phyloP scores from a whole-genome alignment of 768 basidiomycete species.

The Jaapia argillacea region DNA sequence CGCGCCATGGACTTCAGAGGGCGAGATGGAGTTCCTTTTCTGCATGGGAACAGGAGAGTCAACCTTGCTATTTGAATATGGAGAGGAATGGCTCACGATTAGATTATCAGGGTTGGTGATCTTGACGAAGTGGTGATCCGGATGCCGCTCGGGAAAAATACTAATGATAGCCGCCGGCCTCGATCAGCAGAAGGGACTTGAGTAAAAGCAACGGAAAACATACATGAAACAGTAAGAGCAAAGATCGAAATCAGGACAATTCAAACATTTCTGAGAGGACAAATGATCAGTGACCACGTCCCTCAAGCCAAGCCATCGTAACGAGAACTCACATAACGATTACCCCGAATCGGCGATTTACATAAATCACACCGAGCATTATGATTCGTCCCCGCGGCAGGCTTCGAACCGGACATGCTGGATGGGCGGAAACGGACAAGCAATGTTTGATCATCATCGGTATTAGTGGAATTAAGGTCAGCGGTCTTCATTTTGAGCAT shows the following conservation, averaged over 20 bases:
- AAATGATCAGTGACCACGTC: not conserved
- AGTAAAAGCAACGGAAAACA: too few relatives aligned
- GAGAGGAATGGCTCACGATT: constrained; percentile 31
- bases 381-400: too few relatives aligned
- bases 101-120: constrained; percentile 43
- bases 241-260: constrained; percentile 77
- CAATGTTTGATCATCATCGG: too few relatives aligned
- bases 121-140: constrained; percentile 63
- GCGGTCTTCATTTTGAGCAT: constrained; percentile 62
- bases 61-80: not conserved
- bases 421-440: too few relatives aligned
- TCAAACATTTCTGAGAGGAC: constrained; percentile 56
- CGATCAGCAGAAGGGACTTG: constrained; percentile 2
- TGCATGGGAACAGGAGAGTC: too few relatives aligned
- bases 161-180: constrained; percentile 24
- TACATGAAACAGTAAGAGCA: constrained; percentile 63
- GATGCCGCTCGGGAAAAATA: constrained; percentile 68
- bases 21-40: constrained; percentile 10
- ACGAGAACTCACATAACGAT: constrained; percentile 68
- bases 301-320: constrained; percentile 1
- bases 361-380: constrained; percentile 70
- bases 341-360: constrained; percentile 56
- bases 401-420: too few relatives aligned
- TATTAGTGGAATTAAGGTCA: too few relatives aligned
- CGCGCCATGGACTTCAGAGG: constrained; percentile 25